phyloP scores from a whole-genome alignment of 805 yeast species.

The Saccharomycopsis guyanensis region DNA sequence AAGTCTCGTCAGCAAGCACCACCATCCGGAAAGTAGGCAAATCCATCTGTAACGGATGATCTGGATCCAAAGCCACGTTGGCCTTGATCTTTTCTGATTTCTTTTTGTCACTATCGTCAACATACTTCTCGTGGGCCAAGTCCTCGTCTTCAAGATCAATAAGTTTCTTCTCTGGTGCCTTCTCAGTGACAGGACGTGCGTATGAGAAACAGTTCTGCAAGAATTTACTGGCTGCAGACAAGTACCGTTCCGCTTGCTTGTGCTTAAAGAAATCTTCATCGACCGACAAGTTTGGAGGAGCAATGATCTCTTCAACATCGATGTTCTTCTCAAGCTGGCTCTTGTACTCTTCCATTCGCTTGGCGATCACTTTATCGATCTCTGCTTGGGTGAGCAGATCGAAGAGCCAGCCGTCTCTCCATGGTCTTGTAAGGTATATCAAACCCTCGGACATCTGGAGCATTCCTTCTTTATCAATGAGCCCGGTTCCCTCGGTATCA shows the following conservation, averaged over 20 bases:
- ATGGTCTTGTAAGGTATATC: slow-evolving; percentile 72
- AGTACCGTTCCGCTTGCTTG: slow-evolving; percentile 69
- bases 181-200: slow-evolving; percentile 60
- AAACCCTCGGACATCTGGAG: slow-evolving; percentile 83
- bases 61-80: slow-evolving; percentile 78
- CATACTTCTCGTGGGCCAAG: slow-evolving; percentile 33
- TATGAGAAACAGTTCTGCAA: slow-evolving; percentile 85
- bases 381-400: slow-evolving; percentile 58
- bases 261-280: slow-evolving; percentile 55
- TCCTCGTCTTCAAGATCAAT: slow-evolving; percentile 32
- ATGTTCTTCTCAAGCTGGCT: slow-evolving; percentile 25
- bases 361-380: slow-evolving; percentile 63
- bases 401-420: slow-evolving; percentile 64
- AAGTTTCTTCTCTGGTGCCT: slow-evolving; percentile 1
- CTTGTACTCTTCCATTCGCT: slow-evolving; percentile 42
- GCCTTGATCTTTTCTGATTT: slow-evolving; percentile 38
- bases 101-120: slow-evolving; percentile 24
- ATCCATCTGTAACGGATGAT: slow-evolving; percentile 64
- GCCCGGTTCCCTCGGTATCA: slow-evolving; percentile 51
- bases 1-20: slow-evolving; percentile 85
- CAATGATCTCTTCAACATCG: slow-evolving; percentile 32
- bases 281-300: slow-evolving; percentile 54
- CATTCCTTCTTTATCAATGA: slow-evolving; percentile 70
- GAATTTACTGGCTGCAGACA: slow-evolving; percentile 81
- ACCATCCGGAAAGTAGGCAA: slow-evolving; percentile 94